These are phyloP conservation scores for Penium margaritaceum DNA, from an alignment of 139 green algal genomes.

Conservation along the genomic window DNA sequence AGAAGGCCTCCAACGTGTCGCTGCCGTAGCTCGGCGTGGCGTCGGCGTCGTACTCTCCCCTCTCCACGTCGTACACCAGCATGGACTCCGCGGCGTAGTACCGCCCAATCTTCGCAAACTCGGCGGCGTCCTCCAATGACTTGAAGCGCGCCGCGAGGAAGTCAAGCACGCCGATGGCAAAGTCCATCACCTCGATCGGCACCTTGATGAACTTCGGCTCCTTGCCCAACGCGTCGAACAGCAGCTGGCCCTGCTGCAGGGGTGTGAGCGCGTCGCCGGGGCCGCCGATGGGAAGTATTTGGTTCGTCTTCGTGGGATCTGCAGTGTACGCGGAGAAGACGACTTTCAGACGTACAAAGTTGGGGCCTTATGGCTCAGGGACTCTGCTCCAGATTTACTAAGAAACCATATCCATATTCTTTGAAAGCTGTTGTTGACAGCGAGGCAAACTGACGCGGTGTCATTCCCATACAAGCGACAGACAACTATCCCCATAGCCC, in stretches of 20 bases:
- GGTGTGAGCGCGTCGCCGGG: constrained; percentile 78
- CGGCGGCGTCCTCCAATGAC: constrained; percentile 62
- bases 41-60: constrained; percentile 66
- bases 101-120: constrained; percentile 89
- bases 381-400: too few relatives aligned
- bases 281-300: constrained; percentile 90
- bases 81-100: constrained; percentile 98
- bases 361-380: too few relatives aligned
- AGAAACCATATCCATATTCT: too few relatives aligned
- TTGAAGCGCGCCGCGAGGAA: constrained; percentile 76
- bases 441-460: too few relatives aligned
- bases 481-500: too few relatives aligned
- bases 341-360: too few relatives aligned
- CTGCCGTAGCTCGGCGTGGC: constrained; percentile 84
- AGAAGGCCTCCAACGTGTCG: constrained; percentile 83
- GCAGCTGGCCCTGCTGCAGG: constrained; percentile 79
- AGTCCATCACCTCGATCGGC: constrained; percentile 91
- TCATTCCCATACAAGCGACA: too few relatives aligned
- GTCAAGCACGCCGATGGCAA: constrained; percentile 77
- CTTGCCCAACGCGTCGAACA: constrained; percentile 79
- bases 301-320: constrained; percentile 42
- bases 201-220: constrained; percentile 80
- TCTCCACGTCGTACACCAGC: constrained; percentile 78
- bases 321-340: neutral
- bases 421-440: too few relatives aligned